Evolutionary conservation across 163 green algal species (phyloP).

Genomic region (Chlorella variabilis): DNA sequence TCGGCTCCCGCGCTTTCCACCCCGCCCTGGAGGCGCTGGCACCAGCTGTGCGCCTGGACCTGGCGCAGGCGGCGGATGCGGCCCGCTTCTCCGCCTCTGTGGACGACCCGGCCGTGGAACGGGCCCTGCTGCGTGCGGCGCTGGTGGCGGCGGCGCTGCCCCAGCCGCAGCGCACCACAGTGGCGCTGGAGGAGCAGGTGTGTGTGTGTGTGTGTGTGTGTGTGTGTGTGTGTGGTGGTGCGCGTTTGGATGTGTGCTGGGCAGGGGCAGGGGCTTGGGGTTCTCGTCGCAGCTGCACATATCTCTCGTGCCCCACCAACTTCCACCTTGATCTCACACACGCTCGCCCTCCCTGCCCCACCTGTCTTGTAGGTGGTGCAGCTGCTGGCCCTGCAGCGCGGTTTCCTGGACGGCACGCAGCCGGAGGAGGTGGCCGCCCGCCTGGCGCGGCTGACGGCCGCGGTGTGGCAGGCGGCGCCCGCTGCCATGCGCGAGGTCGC

Average conservation of each 20-base stretch:
- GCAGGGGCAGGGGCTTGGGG: too few relatives aligned
- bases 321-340: too few relatives aligned
- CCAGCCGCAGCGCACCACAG: slow-evolving; percentile 31
- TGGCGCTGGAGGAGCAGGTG: slow-evolving; percentile 36
- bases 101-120: slow-evolving; percentile 14
- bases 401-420: slow-evolving; percentile 55
- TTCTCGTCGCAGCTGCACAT: too few relatives aligned
- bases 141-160: slow-evolving; percentile 31
- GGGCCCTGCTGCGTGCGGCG: slow-evolving; percentile 16
- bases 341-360: too few relatives aligned
- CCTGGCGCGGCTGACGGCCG: slow-evolving; percentile 33
- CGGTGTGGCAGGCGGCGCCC: slow-evolving; percentile 27
- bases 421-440: slow-evolving; percentile 36
- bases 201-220: too few relatives aligned
- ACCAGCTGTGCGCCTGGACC: slow-evolving; percentile 56
- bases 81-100: slow-evolving; percentile 35
- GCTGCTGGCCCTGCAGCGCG: slow-evolving; percentile 66
- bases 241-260: too few relatives aligned
- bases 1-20: slow-evolving; percentile 76
- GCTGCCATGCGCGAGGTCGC: slow-evolving; percentile 57
- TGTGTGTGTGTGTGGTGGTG: too few relatives aligned
- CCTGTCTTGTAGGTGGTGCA: slow-evolving; percentile 48
- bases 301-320: too few relatives aligned
- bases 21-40: slow-evolving; percentile 71
- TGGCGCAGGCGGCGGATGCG: slow-evolving; percentile 75